Base-by-base conservation (phyloP, 2,329 filamentous ascomycete genomes). In the Diaporthe sp. region DNA sequence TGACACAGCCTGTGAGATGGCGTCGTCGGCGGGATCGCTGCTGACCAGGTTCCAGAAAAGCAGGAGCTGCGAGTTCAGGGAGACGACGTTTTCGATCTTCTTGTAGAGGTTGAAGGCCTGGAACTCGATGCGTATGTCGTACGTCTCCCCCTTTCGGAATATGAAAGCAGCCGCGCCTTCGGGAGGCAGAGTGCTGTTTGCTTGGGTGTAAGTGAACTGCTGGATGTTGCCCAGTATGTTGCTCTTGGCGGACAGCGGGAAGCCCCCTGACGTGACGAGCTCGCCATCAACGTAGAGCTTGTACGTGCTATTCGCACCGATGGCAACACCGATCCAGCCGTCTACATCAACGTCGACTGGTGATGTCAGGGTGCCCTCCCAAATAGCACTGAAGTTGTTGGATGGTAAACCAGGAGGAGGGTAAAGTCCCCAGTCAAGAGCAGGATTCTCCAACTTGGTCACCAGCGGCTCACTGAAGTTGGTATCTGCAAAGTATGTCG, bases 21-120 rank as follows among this genome's bases (percentile, higher is more conserved):
- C 78, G 25, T 81, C 78, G 4, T 81, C 77, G 67, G 25, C 13
- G 0, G 58, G 51, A 2, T 81, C 78, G 10, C 82, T 81, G 78
- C 84, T 83, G 42, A 87, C 84, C 22, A 87, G 81, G 77, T 87
- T 87, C 86, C 86, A 87, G 78, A 87, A 87, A 0, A 87, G 78
- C 12, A 85, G 75, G 2, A 87, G 79, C 75, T 86, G 83, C 1
- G 85, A 83, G 71, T 87, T 87, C 1, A 87, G 77, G 0, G 84
- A 85, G 53, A 82, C 82, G 0, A 82, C 79, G 68, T 86, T 86
- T 59, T 82, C 85, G 37, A 81, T 80, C 67, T 84, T 85, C 73
- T 84, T 83, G 77, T 81, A 81, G 0, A 84, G 78, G 62, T 86
- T 86, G 79, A 82, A 87, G 15, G 85, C 84, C 69, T 85, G 84